phyloP scores from a whole-genome alignment of 2,329 filamentous ascomycete species.

The Arthroderma sp. region DNA sequence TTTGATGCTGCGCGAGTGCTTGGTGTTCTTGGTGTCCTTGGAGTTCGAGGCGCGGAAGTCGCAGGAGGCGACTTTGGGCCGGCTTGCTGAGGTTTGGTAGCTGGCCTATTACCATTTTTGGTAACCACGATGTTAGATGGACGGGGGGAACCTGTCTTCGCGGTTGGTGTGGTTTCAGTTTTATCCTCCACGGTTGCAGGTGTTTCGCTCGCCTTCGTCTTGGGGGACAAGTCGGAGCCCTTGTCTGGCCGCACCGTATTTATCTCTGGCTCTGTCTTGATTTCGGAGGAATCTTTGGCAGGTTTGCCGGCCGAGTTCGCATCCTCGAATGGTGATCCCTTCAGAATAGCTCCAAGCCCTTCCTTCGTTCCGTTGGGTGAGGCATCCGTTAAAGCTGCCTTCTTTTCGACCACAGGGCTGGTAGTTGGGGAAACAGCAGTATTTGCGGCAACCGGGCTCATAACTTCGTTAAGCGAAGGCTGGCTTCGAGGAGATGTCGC shows the following conservation, averaged over 20 bases:
- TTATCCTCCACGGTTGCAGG: no score
- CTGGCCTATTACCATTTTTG: slow-evolving; percentile 15
- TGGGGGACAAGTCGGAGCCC: no score
- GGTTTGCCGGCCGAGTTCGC: neutral
- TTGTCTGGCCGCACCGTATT: no score
- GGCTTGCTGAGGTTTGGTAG: slow-evolving; percentile 9
- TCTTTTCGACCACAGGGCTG: neutral
- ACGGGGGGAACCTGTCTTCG: slow-evolving; percentile 14
- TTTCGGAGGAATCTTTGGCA: slow-evolving; percentile 1
- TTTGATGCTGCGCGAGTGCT: slow-evolving; percentile 15
- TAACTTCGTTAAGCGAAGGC: no score
- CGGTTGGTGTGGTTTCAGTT: no score
- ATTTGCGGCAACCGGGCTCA: no score
- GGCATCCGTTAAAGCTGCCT: neutral
- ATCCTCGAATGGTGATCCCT: slow-evolving; percentile 19
- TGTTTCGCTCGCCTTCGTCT: no score
- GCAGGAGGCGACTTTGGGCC: slow-evolving; percentile 6
- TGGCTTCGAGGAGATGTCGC: no score
- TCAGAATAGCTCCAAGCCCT: slow-evolving; percentile 17
- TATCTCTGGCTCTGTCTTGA: slow-evolving; percentile 5
- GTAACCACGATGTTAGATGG: slow-evolving; percentile 20
- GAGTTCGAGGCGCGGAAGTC: slow-evolving; percentile 4
- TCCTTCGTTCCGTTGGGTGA: slow-evolving; percentile 2
- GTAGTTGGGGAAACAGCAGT: neutral
- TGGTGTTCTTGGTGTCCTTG: slow-evolving; percentile 9